These are phyloP conservation scores for Penicillium rolfsii DNA, from an alignment of 2,329 filamentous ascomycete species.

Conservation along the genomic window DNA sequence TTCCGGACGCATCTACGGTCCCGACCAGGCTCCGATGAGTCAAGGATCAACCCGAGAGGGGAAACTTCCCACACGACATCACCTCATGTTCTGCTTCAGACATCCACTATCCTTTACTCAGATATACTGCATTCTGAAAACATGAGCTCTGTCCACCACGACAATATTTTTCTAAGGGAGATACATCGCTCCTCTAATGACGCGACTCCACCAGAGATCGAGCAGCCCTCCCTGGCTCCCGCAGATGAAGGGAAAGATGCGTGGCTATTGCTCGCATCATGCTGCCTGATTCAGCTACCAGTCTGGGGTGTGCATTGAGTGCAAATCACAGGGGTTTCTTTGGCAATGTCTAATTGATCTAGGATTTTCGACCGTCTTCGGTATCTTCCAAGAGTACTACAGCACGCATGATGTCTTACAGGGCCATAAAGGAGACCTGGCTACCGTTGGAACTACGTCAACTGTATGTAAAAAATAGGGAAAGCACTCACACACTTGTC, in stretches of 20 bases:
- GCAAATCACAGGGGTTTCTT: neutral
- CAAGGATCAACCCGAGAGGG: slow-evolving; percentile 7
- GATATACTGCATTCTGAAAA: neutral
- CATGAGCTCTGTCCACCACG: slow-evolving; percentile 16
- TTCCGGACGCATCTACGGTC: slow-evolving; percentile 1
- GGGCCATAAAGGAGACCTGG: slow-evolving; percentile 44
- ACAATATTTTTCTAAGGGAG: slow-evolving; percentile 10
- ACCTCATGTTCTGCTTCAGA: neutral
- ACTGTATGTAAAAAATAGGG: slow-evolving; percentile 27
- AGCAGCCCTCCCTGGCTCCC: slow-evolving; percentile 44
- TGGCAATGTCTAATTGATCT: slow-evolving; percentile 4
- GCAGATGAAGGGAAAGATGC: slow-evolving; percentile 56
- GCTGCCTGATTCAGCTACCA: slow-evolving; percentile 58
- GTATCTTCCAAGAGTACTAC: slow-evolving; percentile 52
- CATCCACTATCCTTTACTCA: neutral
- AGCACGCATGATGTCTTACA: slow-evolving; percentile 42
- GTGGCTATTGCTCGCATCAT: slow-evolving; percentile 55
- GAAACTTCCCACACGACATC: neutral
- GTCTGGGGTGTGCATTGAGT: slow-evolving; percentile 53
- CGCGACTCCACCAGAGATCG: slow-evolving; percentile 26
- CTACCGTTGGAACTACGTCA: slow-evolving; percentile 52
- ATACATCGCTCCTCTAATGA: neutral
- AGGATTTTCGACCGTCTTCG: slow-evolving; percentile 34
- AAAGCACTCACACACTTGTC: neutral
- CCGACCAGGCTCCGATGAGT: slow-evolving; percentile 6